Base-by-base conservation (phyloP, 2,329 filamentous ascomycete genomes). In the Colletotrichum kahawae region DNA sequence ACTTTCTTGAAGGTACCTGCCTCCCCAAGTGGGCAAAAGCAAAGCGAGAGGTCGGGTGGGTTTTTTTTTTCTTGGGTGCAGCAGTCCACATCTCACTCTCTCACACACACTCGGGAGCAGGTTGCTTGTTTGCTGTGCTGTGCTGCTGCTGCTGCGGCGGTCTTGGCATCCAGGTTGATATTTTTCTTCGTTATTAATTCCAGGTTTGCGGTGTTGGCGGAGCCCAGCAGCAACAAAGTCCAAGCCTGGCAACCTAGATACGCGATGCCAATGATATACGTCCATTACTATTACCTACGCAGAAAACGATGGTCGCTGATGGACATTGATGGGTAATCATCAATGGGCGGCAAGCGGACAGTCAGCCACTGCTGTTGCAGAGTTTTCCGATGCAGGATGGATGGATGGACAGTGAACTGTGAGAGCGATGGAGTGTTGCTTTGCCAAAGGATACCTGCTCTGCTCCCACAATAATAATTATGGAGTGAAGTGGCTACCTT, bases 381-480 rank as follows among this genome's bases (percentile, higher is more conserved):
- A 75, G 72, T 75, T 75, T 75, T 71, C 72, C 68, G 68, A 71
- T 71, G 36, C 36, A 67, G 62, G 54, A 31, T 5, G 54, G 24
- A 29, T 57, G 27, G 63, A 51, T 12, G 36, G 36, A 38, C 14
- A 13, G n/a, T 21, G 43, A 48, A 48, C 43, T 48, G 43, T 21
- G 43, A 51, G n/a, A 1, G 43, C 43, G 43, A 51, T 51, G 43
- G n/a, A 51, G 43, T 51, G 54, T 68, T 62, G 56, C 13, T 29
- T 60, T 21, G 38, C 54, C 38, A 21, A 56, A 36, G 51, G 62
- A 51, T 33, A 60, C 14, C 21, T 60, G 34, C 36, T 51, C 36
- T 60, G 60, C 36, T 65, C 36, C 24, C 62, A 21, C 7, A 48
- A n/a, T 31, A 48, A 65, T 43, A n/a, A 65, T 51, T 48, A 65